phyloP scores from a whole-genome alignment of 2,329 filamentous ascomycete species.

The Aspergillus sp. region DNA sequence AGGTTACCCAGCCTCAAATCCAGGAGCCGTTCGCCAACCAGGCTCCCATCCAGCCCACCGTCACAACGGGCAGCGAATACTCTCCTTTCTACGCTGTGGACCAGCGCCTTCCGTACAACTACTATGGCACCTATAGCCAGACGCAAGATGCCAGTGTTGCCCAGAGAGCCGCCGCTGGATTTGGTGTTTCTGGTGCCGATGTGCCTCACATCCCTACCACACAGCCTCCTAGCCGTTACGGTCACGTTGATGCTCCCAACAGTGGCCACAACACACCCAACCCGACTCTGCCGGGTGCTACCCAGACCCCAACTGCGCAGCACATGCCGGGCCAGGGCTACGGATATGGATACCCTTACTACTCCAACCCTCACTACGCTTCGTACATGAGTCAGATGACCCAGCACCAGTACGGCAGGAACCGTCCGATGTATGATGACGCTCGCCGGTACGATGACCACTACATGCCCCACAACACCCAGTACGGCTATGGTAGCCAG shows the following conservation, averaged over 20 bases:
- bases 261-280: constrained; percentile 91
- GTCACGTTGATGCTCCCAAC: constrained; percentile 66
- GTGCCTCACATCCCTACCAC: constrained; percentile 56
- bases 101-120: constrained; percentile 70
- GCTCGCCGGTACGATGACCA: constrained; percentile 45
- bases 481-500: constrained; percentile 52
- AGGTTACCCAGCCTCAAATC: constrained; percentile 55
- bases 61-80: constrained; percentile 65
- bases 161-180: constrained; percentile 74
- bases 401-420: constrained; percentile 43
- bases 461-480: constrained; percentile 43
- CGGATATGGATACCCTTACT: constrained; percentile 58
- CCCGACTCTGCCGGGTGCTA: constrained; percentile 59
- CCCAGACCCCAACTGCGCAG: constrained; percentile 51
- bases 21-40: constrained; percentile 54
- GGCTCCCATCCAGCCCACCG: constrained; percentile 54
- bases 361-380: constrained; percentile 58
- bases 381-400: constrained; percentile 56
- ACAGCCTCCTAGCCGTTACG: constrained; percentile 73
- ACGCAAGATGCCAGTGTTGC: constrained; percentile 69
- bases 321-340: constrained; percentile 53
- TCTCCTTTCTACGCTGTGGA: constrained; percentile 80
- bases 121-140: constrained; percentile 61
- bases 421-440: constrained; percentile 48
- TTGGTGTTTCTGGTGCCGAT: constrained; percentile 59